These are phyloP conservation scores for Lentinula boryana DNA, from an alignment of 768 basidiomycete genomes.

Conservation along the genomic window DNA sequence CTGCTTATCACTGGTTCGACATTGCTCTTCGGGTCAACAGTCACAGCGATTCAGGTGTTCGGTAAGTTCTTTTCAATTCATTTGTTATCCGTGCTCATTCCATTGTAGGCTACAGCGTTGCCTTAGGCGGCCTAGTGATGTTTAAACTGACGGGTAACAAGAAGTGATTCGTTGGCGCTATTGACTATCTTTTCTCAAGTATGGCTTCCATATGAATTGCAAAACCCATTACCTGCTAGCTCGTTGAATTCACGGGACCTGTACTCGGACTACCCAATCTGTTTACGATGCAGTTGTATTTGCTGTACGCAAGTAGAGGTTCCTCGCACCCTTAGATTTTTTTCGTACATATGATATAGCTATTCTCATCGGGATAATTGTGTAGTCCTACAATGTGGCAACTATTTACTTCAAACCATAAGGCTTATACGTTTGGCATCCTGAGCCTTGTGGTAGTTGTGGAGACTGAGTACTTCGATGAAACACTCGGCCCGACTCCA, in stretches of 20 bases:
- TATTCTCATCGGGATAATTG: not conserved
- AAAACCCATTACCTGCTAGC: not conserved
- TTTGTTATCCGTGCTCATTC: not conserved
- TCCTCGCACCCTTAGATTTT: not conserved
- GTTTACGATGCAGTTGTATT: not conserved
- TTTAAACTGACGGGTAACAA: constrained; percentile 77
- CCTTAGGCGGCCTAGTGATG: constrained; percentile 75
- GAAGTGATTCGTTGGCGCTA: constrained; percentile 17
- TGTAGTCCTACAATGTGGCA: not conserved
- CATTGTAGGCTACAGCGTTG: constrained; percentile 74
- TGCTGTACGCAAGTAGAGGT: not conserved
- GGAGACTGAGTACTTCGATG: too few relatives aligned
- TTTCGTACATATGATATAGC: not conserved
- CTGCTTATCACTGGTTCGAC: constrained; percentile 91
- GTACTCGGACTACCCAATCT: not conserved
- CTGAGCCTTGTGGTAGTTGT: too few relatives aligned
- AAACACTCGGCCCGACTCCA: too few relatives aligned
- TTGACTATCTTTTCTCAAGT: not conserved
- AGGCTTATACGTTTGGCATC: too few relatives aligned
- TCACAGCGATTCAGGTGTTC: constrained; percentile 82
- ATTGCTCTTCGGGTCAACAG: constrained; percentile 69
- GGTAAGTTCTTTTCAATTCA: constrained; percentile 35
- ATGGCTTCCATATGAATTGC: not conserved
- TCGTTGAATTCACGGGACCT: not conserved
- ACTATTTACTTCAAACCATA: not conserved